Evolutionary conservation across 192 early-diverging fungal species (phyloP).

Genomic region (Mortierella hygrophila): DNA sequence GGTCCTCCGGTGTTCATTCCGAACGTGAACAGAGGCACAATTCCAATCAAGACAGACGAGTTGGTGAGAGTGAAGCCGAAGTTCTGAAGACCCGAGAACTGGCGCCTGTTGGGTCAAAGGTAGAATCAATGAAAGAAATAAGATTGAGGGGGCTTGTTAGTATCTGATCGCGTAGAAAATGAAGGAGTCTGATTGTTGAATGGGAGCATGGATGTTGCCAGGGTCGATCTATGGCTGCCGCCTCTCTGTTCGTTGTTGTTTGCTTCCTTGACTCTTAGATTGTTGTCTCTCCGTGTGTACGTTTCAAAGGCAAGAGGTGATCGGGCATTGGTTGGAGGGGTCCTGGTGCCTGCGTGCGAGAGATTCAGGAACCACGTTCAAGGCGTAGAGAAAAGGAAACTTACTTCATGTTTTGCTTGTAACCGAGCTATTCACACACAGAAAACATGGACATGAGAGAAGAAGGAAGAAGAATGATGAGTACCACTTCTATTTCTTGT

Average conservation of each 20-base stretch:
- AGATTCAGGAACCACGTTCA: neutral
- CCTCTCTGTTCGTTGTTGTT: too few relatives aligned
- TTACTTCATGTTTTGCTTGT: slow-evolving; percentile 43
- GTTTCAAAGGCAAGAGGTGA: neutral
- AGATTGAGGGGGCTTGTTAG: neutral
- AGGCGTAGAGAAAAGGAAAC: neutral
- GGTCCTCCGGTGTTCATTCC: slow-evolving; percentile 59
- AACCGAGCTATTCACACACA: slow-evolving; percentile 13
- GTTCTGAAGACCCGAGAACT: slow-evolving; percentile 35
- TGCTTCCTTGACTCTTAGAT: too few relatives aligned
- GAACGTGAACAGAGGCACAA: slow-evolving; percentile 50
- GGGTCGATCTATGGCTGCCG: neutral
- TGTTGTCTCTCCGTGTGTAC: neutral
- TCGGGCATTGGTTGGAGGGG: neutral
- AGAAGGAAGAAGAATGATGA: neutral
- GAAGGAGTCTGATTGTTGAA: neutral
- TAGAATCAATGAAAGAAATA: neutral
- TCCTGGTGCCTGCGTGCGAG: neutral
- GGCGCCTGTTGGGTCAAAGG: slow-evolving; percentile 4
- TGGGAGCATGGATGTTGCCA: too few relatives aligned
- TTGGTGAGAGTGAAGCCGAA: slow-evolving; percentile 33
- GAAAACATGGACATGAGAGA: neutral
- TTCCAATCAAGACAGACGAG: slow-evolving; percentile 28
- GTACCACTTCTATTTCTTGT: neutral
- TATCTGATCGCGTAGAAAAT: neutral